Evolutionary conservation across 768 basidiomycete genomes (phyloP).

Genomic region (Dentipellis sp.): DNA sequence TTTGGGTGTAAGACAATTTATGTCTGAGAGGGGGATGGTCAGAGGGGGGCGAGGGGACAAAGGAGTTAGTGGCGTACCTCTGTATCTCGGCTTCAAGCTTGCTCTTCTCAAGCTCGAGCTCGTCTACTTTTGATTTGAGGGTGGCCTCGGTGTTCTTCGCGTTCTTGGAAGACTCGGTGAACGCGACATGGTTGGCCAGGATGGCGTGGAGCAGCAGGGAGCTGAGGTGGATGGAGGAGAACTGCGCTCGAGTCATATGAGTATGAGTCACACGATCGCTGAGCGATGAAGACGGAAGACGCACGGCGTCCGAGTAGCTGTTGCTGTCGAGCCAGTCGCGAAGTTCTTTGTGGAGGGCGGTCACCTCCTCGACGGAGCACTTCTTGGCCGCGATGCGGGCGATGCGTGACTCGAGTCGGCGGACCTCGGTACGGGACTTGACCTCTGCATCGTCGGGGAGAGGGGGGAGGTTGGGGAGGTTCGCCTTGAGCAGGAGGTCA

Average conservation of each 20-base stretch:
- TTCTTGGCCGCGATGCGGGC: constrained; percentile 74
- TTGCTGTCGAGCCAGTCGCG: constrained; percentile 64
- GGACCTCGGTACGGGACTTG: constrained; percentile 36
- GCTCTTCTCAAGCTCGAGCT: constrained; percentile 44
- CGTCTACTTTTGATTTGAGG: constrained; percentile 59
- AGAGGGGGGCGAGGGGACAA: not conserved
- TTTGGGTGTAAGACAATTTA: constrained; percentile 14
- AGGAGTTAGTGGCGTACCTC: constrained; percentile 39
- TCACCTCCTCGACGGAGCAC: constrained; percentile 82
- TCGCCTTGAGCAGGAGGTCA: constrained; percentile 25
- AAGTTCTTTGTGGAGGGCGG: constrained; percentile 67
- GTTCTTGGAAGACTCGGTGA: constrained; percentile 65
- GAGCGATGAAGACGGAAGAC: constrained; percentile 22
- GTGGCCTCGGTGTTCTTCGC: constrained; percentile 54
- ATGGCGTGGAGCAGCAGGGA: constrained; percentile 75
- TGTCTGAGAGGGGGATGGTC: not conserved
- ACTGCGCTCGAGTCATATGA: constrained; percentile 25
- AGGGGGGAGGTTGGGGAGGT: constrained; percentile 15
- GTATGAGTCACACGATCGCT: not conserved
- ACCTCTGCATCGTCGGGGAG: constrained; percentile 21
- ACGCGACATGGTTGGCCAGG: constrained; percentile 72
- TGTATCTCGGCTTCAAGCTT: constrained; percentile 65
- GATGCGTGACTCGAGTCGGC: constrained; percentile 69
- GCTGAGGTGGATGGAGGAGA: constrained; percentile 63
- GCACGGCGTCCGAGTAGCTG: constrained; percentile 52